Conservation (phyloP, 345 rosid species). For the Theobroma cacao region DNA sequence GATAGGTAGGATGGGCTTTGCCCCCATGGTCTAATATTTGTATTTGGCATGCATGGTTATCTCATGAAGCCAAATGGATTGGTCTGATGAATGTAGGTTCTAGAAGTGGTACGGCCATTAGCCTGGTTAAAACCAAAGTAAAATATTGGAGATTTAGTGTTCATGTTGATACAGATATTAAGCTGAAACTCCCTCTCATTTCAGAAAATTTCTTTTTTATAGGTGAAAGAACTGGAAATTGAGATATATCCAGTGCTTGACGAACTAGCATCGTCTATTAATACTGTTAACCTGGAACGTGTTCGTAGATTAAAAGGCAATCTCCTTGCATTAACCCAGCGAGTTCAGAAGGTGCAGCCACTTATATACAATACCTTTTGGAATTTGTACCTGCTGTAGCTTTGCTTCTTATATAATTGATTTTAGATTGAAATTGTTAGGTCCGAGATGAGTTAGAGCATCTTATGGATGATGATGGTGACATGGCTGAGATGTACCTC, state of each 20-base stretch:
- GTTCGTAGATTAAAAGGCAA: constrained; percentile 90
- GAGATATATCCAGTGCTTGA: constrained; percentile 89
- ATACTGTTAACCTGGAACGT: constrained; percentile 82
- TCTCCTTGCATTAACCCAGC: constrained; percentile 83
- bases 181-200: constrained; percentile 2
- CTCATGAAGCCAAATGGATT: constrained; percentile 7
- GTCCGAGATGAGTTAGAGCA: constrained; percentile 93
- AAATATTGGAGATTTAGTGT: background rate
- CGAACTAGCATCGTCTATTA: constrained; percentile 80
- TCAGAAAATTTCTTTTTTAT: constrained; percentile 7
- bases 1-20: background rate
- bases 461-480: constrained; percentile 97
- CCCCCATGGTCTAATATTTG: background rate
- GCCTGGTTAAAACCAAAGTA: background rate
- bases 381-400: background rate
- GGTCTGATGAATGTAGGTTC: background rate
- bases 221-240: constrained; percentile 87
- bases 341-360: constrained; percentile 83
- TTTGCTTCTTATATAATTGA: constrained; percentile 20
- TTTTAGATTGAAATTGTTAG: constrained; percentile 42
- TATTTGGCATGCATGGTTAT: background rate
- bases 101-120: background rate
- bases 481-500: constrained; percentile 98
- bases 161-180: background rate
- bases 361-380: constrained; percentile 1